Evolutionary conservation across 2,329 filamentous ascomycete species (phyloP), one percentile per base, ranked within the genome.

Genomic region (Ramularia endophylla): DNA sequence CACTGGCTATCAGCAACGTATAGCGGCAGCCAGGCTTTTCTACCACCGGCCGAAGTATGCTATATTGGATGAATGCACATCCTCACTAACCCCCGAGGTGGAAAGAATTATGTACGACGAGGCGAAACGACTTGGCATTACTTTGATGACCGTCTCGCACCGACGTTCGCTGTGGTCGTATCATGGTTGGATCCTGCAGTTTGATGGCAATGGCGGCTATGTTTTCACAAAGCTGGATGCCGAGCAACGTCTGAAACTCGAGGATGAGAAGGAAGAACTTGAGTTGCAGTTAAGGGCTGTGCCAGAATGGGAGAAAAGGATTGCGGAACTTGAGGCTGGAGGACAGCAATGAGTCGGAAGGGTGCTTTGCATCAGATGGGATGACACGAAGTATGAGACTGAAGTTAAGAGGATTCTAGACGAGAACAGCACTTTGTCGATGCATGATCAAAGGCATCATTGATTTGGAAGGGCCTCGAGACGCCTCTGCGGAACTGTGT

Each of bases 41-140:
- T 97, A 97, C 66, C 90, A 97, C 66, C 75, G 80, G 8, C 90
- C 90, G 0, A 83, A 85, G 55, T 97, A 95, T 63, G 92, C 92
- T 8, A 98, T 98, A 53, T 72, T 98, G 27, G 92, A 98, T 62
- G 92, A 98, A 68, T 98, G 92, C 66, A 98, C 92, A 5, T 89
- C 83, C 42, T 87, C 81, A 38, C 87, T 98, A n/a, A 95, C 94
- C 12, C 75, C 95, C 19, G 90, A 97, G 54, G 88, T 89, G 46
- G 92, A 98, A 61, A 84, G 87, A 61, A 77, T 87, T 61, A 97
- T 98, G 88, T 98, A 98, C 65, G 90, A 95, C 55, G 89, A 87
- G 41, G 92, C 92, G 37, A 97, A 98, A 73, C 74, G 78, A 13
- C 68, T 95, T 13, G 88, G 87, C 3, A 92, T 95, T 56, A 97